Evolutionary conservation across 306 rosid species (phyloP), one percentile per base, ranked within the genome.

Genomic region (Cucumis cinereus): DNA sequence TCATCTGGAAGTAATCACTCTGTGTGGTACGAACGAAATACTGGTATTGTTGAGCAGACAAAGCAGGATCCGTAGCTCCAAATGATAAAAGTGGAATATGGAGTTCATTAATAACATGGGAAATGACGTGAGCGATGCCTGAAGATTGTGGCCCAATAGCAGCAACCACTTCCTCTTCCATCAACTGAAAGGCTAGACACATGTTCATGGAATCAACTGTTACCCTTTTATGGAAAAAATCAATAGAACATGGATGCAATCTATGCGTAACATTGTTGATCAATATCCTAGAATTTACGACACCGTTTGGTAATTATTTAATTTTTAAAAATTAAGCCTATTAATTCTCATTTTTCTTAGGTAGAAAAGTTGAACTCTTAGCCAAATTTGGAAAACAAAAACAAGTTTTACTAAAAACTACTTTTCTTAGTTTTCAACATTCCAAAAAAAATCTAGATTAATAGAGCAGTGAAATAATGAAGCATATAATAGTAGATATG

Each of bases 61-160:
- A 91, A 53, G 91, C 80, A 16, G 98, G 98, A 68, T 95, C 97
- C 16, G 99, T 95, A 28, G 99, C 92, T 63, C 82, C 96, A 75
- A 92, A 95, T 64, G 98, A 92, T 49, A 95, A 76, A 76, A 95
- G 96, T 1, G 99, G 99, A 41, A 95, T 77, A 30, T 89, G 97
- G 82, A 95, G 98, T 85, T 95, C 98, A 74, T 88, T 87, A 20
- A 79, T 89, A 24, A 92, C 93, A n/a, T 95, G 99, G 69, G 98
- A 88, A 66, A 92, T 90, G 62, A 90, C 79, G 83, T 95, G 99
- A 52, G 92, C 89, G 83, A 95, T 95, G 71, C 92, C 98, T 0
- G 99, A 95, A 10, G 99, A 95, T 63, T 89, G 99, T 22, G 99
- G 98, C 28, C 99, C 99, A n/a, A 95, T 78, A 4, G 87, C 89